Evolutionary conservation across 805 yeast species (phyloP).

Genomic region (Barnettozyma botsteinii): DNA sequence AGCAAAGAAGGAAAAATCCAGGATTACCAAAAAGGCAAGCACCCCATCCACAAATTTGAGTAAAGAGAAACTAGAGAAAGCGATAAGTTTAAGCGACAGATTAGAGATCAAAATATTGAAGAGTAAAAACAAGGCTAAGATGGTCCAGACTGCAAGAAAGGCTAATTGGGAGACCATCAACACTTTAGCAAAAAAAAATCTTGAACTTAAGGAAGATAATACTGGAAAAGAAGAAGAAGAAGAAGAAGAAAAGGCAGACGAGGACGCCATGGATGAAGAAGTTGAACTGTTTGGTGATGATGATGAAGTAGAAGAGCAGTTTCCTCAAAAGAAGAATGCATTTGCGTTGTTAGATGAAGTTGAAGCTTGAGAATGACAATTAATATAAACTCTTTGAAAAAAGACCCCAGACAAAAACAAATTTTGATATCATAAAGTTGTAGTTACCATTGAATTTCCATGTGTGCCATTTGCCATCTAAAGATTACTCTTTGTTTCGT

Average conservation of each 20-base stretch:
- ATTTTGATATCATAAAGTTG: too few relatives aligned
- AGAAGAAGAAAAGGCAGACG: slow-evolving; percentile 8
- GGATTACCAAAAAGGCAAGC: slow-evolving; percentile 24
- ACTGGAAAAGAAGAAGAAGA: slow-evolving; percentile 15
- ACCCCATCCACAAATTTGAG: slow-evolving; percentile 29
- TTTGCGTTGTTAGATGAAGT: slow-evolving; percentile 30
- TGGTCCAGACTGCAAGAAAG: slow-evolving; percentile 57
- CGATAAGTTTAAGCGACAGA: slow-evolving; percentile 46
- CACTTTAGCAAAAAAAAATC: slow-evolving; percentile 33
- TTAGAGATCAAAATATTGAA: slow-evolving; percentile 57
- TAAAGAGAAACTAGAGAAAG: slow-evolving; percentile 41
- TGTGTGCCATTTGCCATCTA: too few relatives aligned
- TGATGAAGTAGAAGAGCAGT: slow-evolving; percentile 8
- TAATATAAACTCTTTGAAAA: too few relatives aligned
- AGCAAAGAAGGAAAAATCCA: slow-evolving; percentile 34
- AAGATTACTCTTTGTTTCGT: too few relatives aligned
- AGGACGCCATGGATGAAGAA: slow-evolving; percentile 22
- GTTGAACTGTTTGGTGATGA: slow-evolving; percentile 15
- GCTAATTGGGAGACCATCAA: slow-evolving; percentile 71
- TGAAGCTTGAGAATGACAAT: slow-evolving; percentile 23
- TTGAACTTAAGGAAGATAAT: slow-evolving; percentile 7
- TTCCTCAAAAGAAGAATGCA: slow-evolving; percentile 16
- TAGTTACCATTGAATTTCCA: too few relatives aligned
- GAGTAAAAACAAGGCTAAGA: slow-evolving; percentile 58
- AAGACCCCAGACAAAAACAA: too few relatives aligned